A percentile compares a stretch with the other conserved stretches of the same genome.
phyloP scores from a whole-genome alignment of 768 basidiomycete genomes.

The Suillus occidentalis region DNA sequence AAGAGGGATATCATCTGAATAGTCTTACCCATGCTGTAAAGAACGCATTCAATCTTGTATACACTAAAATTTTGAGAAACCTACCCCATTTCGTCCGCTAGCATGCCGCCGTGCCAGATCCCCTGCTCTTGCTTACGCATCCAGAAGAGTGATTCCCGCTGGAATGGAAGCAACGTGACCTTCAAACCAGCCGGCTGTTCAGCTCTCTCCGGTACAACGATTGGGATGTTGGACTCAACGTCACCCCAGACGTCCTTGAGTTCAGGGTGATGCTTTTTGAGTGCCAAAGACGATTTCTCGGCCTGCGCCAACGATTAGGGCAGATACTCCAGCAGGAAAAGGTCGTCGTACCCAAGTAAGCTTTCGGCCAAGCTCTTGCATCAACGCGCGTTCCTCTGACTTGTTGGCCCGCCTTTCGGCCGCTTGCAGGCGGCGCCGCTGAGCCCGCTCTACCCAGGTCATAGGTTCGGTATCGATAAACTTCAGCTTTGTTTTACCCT shows the following conservation, averaged over 20 bases:
- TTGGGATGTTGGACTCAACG: slow-evolving; percentile 59
- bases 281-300: slow-evolving; percentile 64
- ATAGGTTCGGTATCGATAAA: slow-evolving; percentile 6
- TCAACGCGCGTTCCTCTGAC: slow-evolving; percentile 50
- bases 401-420: slow-evolving; percentile 33
- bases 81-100: slow-evolving; percentile 94
- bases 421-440: slow-evolving; percentile 19
- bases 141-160: slow-evolving; percentile 93
- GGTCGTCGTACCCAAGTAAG: slow-evolving; percentile 61
- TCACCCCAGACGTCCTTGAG: slow-evolving; percentile 87
- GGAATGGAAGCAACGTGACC: slow-evolving; percentile 88
- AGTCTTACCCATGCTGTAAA: slow-evolving; percentile 83
- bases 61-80: slow-evolving; percentile 21
- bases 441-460: slow-evolving; percentile 12
- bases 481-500: slow-evolving; percentile 21
- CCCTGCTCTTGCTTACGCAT: slow-evolving; percentile 92
- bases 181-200: slow-evolving; percentile 84
- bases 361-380: slow-evolving; percentile 64
- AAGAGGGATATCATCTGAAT: slow-evolving; percentile 95
- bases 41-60: slow-evolving; percentile 10
- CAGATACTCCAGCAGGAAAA: slow-evolving; percentile 12
- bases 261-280: slow-evolving; percentile 76
- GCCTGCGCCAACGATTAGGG: slow-evolving; percentile 46
- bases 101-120: slow-evolving; percentile 87
- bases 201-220: slow-evolving; percentile 66